These are phyloP conservation scores for Symbiotaphrina buchneri DNA, from an alignment of 495 filamentous ascomycete species.

Conservation along the genomic window DNA sequence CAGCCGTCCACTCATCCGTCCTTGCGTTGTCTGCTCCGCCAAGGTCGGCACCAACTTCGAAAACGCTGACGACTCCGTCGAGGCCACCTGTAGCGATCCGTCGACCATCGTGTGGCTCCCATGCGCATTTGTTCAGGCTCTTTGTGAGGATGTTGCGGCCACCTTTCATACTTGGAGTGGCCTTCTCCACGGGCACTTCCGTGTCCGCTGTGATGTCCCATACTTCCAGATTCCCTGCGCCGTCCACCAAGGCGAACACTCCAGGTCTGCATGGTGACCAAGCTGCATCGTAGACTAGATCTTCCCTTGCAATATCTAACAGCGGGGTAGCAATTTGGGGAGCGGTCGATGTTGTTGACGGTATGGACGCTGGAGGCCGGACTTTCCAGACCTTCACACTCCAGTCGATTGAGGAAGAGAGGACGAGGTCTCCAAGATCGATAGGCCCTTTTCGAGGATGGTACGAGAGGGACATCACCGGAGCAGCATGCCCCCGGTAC, in stretches of 20 bases:
- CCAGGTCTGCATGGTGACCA: constrained; percentile 87
- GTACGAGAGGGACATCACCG: constrained; percentile 90
- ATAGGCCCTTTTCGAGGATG: constrained; percentile 78
- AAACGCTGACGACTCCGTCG: constrained; percentile 73
- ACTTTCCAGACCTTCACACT: constrained; percentile 93
- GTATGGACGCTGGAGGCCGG: constrained; percentile 41
- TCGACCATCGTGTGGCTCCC: constrained; percentile 78
- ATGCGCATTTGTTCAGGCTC: constrained; percentile 80
- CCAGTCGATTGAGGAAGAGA: constrained; percentile 81
- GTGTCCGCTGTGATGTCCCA: constrained; percentile 89
- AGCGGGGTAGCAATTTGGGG: constrained; percentile 38
- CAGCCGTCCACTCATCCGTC: constrained; percentile 73
- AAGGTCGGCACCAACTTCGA: constrained; percentile 76
- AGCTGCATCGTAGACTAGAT: constrained; percentile 83
- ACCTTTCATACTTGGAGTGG: constrained; percentile 35
- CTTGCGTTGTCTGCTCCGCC: constrained; percentile 57
- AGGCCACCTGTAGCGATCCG: constrained; percentile 72
- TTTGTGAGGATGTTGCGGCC: constrained; percentile 31
- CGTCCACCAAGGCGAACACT: constrained; percentile 85
- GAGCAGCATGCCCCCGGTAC: constrained; percentile 75
- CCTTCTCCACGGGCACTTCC: constrained; percentile 67
- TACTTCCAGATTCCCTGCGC: constrained; percentile 77
- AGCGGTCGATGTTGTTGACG: constrained; percentile 9
- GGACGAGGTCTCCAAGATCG: constrained; percentile 85
- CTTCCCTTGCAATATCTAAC: constrained; percentile 76